Percentiles rank a stretch among this genome's conserved stretches.
Evolutionary conservation across 495 filamentous ascomycete genomes (phyloP).

Genomic region (Physcia stellaris): DNA sequence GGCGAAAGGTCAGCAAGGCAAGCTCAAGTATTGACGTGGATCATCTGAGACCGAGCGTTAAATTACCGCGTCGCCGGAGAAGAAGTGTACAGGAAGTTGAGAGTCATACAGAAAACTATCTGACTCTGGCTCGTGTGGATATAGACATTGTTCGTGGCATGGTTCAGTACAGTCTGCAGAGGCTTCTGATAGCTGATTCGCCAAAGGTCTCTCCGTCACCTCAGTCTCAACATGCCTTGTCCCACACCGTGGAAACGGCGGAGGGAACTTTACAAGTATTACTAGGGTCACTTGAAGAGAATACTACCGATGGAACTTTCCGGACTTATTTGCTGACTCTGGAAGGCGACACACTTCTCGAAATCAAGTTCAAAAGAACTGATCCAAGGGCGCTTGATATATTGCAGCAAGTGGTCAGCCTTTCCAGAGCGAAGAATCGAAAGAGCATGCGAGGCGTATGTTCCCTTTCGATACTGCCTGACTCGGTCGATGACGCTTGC

Average conservation of each 20-base stretch:
- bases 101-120: not conserved
- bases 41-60: too few species aligned
- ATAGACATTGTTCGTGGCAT: not conserved
- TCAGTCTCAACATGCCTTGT: not conserved
- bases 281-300: not conserved
- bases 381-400: not conserved
- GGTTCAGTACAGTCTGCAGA: not conserved
- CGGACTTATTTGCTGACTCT: not conserved
- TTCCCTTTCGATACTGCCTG: slow-evolving; percentile 1
- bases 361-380: not conserved
- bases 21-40: too few species aligned
- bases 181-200: not conserved
- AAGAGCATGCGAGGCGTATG: not conserved
- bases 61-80: too few species aligned
- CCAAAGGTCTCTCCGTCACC: not conserved
- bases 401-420: slow-evolving; percentile 4
- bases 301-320: not conserved
- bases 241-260: not conserved
- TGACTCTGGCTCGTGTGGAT: not conserved
- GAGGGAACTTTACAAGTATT: not conserved
- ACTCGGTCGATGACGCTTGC: slow-evolving; percentile 1
- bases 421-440: slow-evolving; percentile 2
- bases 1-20: too few species aligned
- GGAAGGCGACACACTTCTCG: slow-evolving; percentile 1
- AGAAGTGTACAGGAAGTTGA: too few species aligned